A percentile compares a stretch with the other conserved stretches of the same genome.
Conservation (phyloP, 768 basidiomycete species). For the Floccularia luteovirens region DNA sequence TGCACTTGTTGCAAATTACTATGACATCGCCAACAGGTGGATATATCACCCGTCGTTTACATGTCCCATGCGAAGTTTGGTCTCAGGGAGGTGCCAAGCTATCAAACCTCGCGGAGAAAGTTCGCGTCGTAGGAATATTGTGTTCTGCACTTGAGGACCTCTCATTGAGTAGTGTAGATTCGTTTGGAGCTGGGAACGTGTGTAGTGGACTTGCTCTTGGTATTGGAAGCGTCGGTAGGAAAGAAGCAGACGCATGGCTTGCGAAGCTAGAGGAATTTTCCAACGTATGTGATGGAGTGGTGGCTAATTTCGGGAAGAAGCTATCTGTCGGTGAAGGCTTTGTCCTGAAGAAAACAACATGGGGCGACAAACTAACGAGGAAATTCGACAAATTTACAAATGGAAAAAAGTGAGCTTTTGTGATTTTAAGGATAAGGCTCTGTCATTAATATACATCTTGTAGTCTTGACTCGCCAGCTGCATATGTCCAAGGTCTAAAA, state of each 20-base stretch:
- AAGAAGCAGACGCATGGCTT: slow-evolving; percentile 76
- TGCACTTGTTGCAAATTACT: slow-evolving; percentile 70
- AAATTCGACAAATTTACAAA: slow-evolving; percentile 81
- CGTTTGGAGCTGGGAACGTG: slow-evolving; percentile 74
- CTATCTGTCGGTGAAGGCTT: slow-evolving; percentile 86
- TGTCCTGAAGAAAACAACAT: slow-evolving; percentile 73
- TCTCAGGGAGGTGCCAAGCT: slow-evolving; percentile 86
- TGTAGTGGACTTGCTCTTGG: slow-evolving; percentile 68
- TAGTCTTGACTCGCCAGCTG: slow-evolving; percentile 84
- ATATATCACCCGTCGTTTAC: slow-evolving; percentile 78
- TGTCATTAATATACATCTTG: slow-evolving; percentile 10
- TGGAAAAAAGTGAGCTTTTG: slow-evolving; percentile 69
- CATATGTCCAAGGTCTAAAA: slow-evolving; percentile 71
- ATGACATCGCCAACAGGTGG: slow-evolving; percentile 81
- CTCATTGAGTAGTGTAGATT: slow-evolving; percentile 59
- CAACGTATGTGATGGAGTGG: slow-evolving; percentile 70
- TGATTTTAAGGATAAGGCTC: slow-evolving; percentile 4
- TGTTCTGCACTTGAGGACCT: slow-evolving; percentile 76
- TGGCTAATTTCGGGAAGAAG: slow-evolving; percentile 80
- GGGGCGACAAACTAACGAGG: slow-evolving; percentile 68
- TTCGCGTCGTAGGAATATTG: slow-evolving; percentile 76
- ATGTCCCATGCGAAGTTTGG: slow-evolving; percentile 89
- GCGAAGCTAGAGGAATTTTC: slow-evolving; percentile 77
- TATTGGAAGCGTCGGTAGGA: slow-evolving; percentile 68
- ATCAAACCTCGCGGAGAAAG: slow-evolving; percentile 74